Base-by-base conservation (phyloP, 1,284 basidiomycete genomes). In the Naganishia sp. region DNA sequence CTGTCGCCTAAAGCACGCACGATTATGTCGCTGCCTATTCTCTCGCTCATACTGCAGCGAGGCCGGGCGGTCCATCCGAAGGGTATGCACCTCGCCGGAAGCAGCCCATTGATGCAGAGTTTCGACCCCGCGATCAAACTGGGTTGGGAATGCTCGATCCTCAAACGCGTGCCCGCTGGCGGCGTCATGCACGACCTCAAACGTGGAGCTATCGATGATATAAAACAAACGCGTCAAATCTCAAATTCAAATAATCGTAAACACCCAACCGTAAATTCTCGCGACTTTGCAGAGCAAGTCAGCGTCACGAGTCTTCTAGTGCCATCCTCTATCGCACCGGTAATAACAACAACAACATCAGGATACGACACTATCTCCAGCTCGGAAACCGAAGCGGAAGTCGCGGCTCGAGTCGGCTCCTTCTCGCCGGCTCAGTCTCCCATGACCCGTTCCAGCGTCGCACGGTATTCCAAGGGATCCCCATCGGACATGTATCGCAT, bases 101-200 rank as follows among this genome's bases (percentile, higher is more conserved):
- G 88, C 10, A 90, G 88, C 23, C 91, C 91, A 0, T 79, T 93
- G 43, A 89, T 91, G 73, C 87, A 90, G 33, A 86, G 74, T 28
- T 71, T 93, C 82, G 87, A 89, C 31, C 80, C 83, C 9, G 87
- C 90, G 33, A 84, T 88, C 70, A 82, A 85, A 60, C 81, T 92
- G 44, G 90, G 89, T 2, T 94, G 91, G 73, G 88, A 90, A 72
- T 86, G 91, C 5, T 85, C 86, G 60, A 83, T 92, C 11, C 87
- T 88, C 71, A 85, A 87, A 60, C 84, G 91, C 16, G 91, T 94
- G 13, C 89, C 89, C n/a, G 87, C 91, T 73, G 82, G 74, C 33
- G 89, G 88, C 11, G 82, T 75, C 70, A 61, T 61, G 57, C 45
- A 61, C 7, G 57, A 61, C 10, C 48, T 61, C 36, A 39, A 61